A percentile compares a stretch with the other conserved stretches of the same genome.
Conservation (phyloP, 768 basidiomycete species). For the Leucosporidium scottii region DNA sequence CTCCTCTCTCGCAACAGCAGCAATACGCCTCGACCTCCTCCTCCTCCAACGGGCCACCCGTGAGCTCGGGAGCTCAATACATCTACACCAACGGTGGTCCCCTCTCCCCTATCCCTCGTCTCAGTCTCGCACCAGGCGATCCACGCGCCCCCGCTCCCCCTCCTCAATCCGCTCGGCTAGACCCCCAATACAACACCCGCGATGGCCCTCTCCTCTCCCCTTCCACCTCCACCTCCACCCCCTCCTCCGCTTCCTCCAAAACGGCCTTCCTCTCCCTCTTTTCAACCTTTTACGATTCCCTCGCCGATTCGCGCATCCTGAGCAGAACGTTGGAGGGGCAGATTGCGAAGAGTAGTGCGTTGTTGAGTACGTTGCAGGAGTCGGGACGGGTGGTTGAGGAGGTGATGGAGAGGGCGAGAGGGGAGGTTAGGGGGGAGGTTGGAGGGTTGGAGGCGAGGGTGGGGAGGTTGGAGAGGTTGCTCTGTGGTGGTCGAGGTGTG, state of each 20-base stretch:
- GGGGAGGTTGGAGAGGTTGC: too few relatives aligned
- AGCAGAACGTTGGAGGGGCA: slow-evolving; percentile 71
- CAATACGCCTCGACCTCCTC: too few relatives aligned
- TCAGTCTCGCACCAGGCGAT: neutral
- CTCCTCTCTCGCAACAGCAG: too few relatives aligned
- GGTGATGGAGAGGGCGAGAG: neutral
- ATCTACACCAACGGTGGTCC: too few relatives aligned
- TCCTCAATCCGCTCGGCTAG: neutral
- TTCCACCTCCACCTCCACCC: slow-evolving; percentile 52
- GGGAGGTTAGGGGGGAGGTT: too few relatives aligned
- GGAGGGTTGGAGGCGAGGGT: too few relatives aligned
- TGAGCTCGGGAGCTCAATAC: too few relatives aligned
- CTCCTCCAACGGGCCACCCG: too few relatives aligned
- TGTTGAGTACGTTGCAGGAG: slow-evolving; percentile 28
- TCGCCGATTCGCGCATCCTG: slow-evolving; percentile 70
- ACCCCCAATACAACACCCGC: too few relatives aligned
- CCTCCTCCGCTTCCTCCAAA: slow-evolving; percentile 60
- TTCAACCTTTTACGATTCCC: slow-evolving; percentile 73
- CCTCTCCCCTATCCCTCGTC: neutral
- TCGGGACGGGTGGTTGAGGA: slow-evolving; percentile 13
- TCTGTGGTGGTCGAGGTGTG: too few relatives aligned
- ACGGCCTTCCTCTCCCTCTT: slow-evolving; percentile 74
- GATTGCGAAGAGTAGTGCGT: slow-evolving; percentile 44
- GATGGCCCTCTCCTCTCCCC: too few relatives aligned
- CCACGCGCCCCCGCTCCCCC: neutral